Evolutionary conservation across 495 filamentous ascomycete genomes (phyloP).

Genomic region (Clohesyomyces aquaticus): DNA sequence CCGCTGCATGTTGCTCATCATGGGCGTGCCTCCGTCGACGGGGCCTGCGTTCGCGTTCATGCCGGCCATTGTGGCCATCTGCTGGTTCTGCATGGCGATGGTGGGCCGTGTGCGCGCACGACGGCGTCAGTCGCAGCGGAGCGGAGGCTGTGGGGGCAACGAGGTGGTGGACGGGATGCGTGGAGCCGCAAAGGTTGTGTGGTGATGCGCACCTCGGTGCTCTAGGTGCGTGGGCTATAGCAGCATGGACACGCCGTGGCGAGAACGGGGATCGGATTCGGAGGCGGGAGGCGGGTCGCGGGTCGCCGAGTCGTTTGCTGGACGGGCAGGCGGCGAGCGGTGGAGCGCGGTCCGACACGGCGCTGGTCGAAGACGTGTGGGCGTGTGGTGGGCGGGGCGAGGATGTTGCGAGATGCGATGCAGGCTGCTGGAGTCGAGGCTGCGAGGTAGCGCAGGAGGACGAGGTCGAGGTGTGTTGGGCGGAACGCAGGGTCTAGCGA

Average conservation of each 20-base stretch:
- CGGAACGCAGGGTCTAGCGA: constrained; percentile 29
- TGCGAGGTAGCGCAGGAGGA: background rate
- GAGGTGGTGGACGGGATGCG: background rate
- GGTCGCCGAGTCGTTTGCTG: constrained; percentile 29
- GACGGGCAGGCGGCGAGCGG: constrained; percentile 7
- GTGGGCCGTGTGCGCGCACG: background rate
- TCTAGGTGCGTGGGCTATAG: constrained; percentile 23
- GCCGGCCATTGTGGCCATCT: constrained; percentile 43
- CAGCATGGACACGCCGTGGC: constrained; percentile 39
- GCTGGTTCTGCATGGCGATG: constrained; percentile 42
- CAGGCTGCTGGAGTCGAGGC: constrained; percentile 1
- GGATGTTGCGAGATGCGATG: background rate
- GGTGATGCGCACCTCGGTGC: constrained; percentile 24
- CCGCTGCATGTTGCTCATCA: constrained; percentile 38
- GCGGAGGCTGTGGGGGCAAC: background rate
- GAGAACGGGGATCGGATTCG: constrained; percentile 20
- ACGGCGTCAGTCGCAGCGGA: background rate
- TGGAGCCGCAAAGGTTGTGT: background rate
- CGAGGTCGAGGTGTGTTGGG: constrained; percentile 6
- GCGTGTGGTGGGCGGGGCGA: background rate
- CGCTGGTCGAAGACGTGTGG: background rate
- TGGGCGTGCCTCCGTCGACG: constrained; percentile 42
- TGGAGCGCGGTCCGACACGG: constrained; percentile 1
- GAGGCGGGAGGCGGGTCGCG: constrained; percentile 17
- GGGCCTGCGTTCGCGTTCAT: constrained; percentile 41